phyloP scores from a whole-genome alignment of 306 rosid genomes.

The Prunus dulcis region DNA sequence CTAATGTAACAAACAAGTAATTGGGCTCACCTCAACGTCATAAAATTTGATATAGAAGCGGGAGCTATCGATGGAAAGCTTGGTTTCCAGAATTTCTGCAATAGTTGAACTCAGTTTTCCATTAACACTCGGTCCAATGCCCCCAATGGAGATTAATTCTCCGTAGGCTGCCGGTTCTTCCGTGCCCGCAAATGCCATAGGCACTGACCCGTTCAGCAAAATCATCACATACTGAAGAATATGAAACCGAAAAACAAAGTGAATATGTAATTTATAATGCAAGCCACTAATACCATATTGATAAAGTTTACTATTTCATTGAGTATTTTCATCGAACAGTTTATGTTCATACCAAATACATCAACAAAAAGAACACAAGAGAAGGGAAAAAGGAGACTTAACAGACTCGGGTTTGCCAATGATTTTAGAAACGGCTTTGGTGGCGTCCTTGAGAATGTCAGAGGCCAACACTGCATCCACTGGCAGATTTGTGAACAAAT shows the following conservation, averaged over 20 bases:
- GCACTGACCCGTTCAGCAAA: conserved; percentile 76
- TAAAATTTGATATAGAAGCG: conserved; percentile 90
- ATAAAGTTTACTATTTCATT: not conserved
- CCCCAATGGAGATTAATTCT: conserved; percentile 85
- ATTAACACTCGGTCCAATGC: conserved; percentile 75
- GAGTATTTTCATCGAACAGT: conserved; percentile 54
- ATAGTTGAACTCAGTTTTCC: conserved; percentile 84
- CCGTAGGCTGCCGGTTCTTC: conserved; percentile 96
- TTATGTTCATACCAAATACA: conserved; percentile 24
- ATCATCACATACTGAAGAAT: conserved; percentile 85
- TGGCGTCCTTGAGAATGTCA: conserved; percentile 90
- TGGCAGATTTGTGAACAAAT: conserved; percentile 80
- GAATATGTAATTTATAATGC: not conserved
- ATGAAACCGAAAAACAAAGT: not conserved
- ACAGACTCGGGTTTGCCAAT: conserved; percentile 96
- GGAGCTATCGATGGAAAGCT: conserved; percentile 73
- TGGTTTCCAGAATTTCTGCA: conserved; percentile 85
- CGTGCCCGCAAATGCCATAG: conserved; percentile 80
- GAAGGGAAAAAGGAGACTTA: conserved; percentile 12
- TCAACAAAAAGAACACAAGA: not conserved
- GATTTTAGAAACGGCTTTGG: conserved; percentile 85
- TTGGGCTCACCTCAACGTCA: conserved; percentile 55
- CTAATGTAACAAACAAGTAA: conserved; percentile 4
- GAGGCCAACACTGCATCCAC: conserved; percentile 78
- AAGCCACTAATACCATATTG: not conserved